Base-by-base conservation (phyloP, 169 alveolate species). In the Plasmodium falciparum region DNA sequence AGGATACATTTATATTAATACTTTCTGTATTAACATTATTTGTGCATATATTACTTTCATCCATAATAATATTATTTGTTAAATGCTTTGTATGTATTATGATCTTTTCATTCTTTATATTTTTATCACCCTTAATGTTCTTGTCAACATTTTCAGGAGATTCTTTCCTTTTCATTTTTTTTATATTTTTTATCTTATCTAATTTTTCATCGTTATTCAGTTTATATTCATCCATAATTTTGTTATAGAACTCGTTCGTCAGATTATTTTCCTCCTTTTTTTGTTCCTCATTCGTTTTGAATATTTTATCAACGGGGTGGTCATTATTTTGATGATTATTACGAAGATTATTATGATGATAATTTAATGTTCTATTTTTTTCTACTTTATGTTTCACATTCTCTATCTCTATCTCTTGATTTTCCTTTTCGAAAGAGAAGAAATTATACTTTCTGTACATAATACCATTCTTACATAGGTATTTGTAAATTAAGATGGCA, bases 161-260 rank as follows among this genome's bases (percentile, higher is more conserved):
- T 73, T 54, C 52, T 75, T 47, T 63, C 17, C 20, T 62, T 62
- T 62, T 9, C 11, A 15, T 13, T 9, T 56, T 8, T 6, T 56
- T 56, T 15, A 17, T 13, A 56, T 56, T 73, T 52, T 4, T 78
- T 8, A 2, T 26, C 26, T 47, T 33, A 43, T 52, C 52, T 43
- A 39, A 11, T 54, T 26, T 13, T 49, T 45, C 11, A 50, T 71
- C 76, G 11, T 47, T 39, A 45, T 29, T 20, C 12, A 78, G 69
- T 43, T 52, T 78, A 39, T 78, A 70, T 33, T 78, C 89, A 22
- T 24, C 39, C 6, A 66, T 43, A 50, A 78, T 66, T 78, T 78
- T 78, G 13, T 78, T 24, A 43, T 65, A 78, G 11, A 78, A 49
- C n/a, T 65, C 73, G 22, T 33, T 78, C 2, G 89, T 78, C 43